Evolutionary conservation across 2,329 filamentous ascomycete species (phyloP).

Genomic region (Aspergillus udagawae): DNA sequence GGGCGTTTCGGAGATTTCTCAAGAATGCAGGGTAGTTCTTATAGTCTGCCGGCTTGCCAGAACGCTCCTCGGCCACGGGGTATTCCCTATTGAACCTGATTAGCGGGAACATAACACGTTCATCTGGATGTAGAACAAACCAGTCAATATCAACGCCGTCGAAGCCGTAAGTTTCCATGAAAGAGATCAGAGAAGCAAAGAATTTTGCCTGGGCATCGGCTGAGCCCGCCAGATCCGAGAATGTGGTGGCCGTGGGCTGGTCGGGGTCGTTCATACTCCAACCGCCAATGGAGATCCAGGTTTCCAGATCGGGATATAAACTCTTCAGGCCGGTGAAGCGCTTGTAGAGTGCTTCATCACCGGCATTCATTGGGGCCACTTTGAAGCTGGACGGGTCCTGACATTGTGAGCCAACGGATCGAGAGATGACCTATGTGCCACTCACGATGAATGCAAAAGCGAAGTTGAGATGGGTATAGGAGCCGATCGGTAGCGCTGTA

Average conservation of each 20-base stretch:
- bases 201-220: slow-evolving; percentile 28
- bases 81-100: slow-evolving; percentile 26
- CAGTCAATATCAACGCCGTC: slow-evolving; percentile 49
- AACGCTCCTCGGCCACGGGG: slow-evolving; percentile 33
- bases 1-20: slow-evolving; percentile 9
- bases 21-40: slow-evolving; percentile 27
- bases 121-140: not conserved
- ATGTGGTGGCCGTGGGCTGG: slow-evolving; percentile 10
- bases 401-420: not conserved
- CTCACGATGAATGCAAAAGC: slow-evolving; percentile 8
- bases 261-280: slow-evolving; percentile 38
- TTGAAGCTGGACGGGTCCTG: slow-evolving; percentile 6
- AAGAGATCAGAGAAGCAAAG: slow-evolving; percentile 33
- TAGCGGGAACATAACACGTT: not conserved
- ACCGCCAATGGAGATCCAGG: slow-evolving; percentile 40
- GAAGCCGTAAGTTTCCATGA: slow-evolving; percentile 43
- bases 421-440: not conserved
- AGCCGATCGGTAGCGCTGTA: slow-evolving; percentile 1
- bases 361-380: not conserved
- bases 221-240: slow-evolving; percentile 19
- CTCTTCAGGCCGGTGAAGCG: slow-evolving; percentile 32
- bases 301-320: slow-evolving; percentile 19
- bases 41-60: slow-evolving; percentile 35
- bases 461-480: slow-evolving; percentile 11
- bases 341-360: not conserved